phyloP scores from a whole-genome alignment of 257 asterid species.

The Solanum microdontum region DNA sequence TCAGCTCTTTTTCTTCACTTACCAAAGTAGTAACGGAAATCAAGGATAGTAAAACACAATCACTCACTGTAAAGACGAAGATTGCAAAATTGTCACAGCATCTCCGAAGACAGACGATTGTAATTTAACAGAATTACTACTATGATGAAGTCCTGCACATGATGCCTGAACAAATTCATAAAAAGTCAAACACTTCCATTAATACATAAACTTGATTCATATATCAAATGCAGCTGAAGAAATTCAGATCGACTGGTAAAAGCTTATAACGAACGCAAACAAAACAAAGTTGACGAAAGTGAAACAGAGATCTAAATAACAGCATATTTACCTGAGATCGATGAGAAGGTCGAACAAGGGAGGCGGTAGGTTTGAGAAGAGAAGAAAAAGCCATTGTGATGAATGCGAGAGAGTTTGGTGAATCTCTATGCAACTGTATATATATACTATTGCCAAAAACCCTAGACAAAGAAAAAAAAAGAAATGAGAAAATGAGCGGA shows the following conservation, averaged over 20 bases:
- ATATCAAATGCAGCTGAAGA: neutral
- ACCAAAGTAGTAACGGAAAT: rapidly evolving
- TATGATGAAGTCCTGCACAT: neutral
- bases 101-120: neutral
- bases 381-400: neutral
- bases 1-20: neutral
- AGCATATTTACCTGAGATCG: neutral
- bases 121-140: neutral
- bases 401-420: neutral
- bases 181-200: neutral
- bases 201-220: neutral
- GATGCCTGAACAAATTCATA: neutral
- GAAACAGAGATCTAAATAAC: neutral
- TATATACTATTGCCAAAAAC: neutral
- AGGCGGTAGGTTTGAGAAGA: neutral
- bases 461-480: neutral
- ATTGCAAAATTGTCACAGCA: neutral
- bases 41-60: neutral
- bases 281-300: neutral
- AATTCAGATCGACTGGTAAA: neutral
- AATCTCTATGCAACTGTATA: neutral
- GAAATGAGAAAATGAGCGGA: neutral
- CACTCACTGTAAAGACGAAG: neutral
- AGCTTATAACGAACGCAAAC: neutral
- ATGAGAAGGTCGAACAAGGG: neutral